Evolutionary conservation across 306 rosid species (phyloP).

Genomic region (Quercus alba): DNA sequence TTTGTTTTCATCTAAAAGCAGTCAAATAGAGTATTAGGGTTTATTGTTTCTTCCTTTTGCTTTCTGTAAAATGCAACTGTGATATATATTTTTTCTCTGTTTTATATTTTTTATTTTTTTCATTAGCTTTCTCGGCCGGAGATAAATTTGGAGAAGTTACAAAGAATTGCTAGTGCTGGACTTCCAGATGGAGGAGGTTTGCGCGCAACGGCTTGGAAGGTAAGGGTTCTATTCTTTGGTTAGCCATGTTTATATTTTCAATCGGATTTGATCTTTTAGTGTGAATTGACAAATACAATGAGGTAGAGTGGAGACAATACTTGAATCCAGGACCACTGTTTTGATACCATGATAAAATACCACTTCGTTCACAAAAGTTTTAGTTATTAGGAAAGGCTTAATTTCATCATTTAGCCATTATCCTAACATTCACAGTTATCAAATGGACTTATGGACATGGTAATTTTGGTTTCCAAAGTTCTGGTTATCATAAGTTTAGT

Average conservation of each 20-base stretch:
- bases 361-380: too few species aligned
- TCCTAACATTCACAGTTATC: not conserved
- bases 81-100: not conserved
- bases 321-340: too few species aligned
- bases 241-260: not conserved
- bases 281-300: not conserved
- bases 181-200: conserved; percentile 70
- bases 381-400: too few species aligned
- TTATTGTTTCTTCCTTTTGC: not conserved
- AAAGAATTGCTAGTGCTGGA: conserved; percentile 66
- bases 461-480: not conserved
- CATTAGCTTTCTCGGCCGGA: conserved; percentile 55
- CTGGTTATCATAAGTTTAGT: not conserved
- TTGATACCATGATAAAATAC: too few species aligned
- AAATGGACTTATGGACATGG: not conserved
- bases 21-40: not conserved
- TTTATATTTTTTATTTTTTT: not conserved
- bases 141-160: conserved; percentile 72
- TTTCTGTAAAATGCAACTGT: not conserved
- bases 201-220: conserved; percentile 81
- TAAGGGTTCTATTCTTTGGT: conserved; percentile 3
- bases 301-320: too few species aligned
- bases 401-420: too few species aligned
- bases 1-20: not conserved
- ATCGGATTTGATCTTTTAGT: not conserved